phyloP scores from a whole-genome alignment of 177 flowering plant species.

The Vitis hybrid region DNA sequence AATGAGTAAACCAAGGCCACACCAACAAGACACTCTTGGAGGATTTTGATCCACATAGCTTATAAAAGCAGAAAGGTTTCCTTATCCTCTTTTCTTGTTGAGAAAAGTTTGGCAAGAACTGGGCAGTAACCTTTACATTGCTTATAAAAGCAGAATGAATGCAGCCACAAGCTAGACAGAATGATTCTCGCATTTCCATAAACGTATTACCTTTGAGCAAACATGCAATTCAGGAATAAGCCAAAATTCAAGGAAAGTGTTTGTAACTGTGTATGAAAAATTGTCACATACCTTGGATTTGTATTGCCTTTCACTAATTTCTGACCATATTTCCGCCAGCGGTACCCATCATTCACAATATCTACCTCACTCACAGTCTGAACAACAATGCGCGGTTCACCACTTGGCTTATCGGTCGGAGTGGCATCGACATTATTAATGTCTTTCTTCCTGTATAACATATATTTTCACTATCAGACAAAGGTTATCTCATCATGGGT shows the following conservation, averaged over 20 bases:
- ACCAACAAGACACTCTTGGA: too few relatives aligned
- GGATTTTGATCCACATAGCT: too few relatives aligned
- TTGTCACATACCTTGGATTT: conserved; percentile 52
- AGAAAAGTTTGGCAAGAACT: too few relatives aligned
- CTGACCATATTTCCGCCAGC: conserved; percentile 82
- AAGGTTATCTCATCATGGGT: background rate
- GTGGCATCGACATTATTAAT: conserved; percentile 13
- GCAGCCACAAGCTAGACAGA: too few relatives aligned
- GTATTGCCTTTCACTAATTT: conserved; percentile 72
- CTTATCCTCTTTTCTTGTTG: too few relatives aligned
- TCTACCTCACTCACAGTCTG: conserved; percentile 61
- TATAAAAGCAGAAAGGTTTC: too few relatives aligned
- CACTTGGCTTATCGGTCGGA: conserved; percentile 25
- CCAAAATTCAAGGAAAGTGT: background rate
- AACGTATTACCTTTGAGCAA: background rate
- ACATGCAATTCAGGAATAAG: background rate
- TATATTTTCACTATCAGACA: background rate
- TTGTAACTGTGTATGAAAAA: background rate
- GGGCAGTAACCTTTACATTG: too few relatives aligned
- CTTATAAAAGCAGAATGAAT: too few relatives aligned
- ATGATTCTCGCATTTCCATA: background rate
- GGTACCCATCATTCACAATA: conserved; percentile 63
- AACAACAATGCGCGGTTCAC: conserved; percentile 50
- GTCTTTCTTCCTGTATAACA: conserved; percentile 45
- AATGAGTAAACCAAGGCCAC: too few relatives aligned